Base-by-base conservation (phyloP, 164 flowering plant species). In the Cinnamomum micranthum region DNA sequence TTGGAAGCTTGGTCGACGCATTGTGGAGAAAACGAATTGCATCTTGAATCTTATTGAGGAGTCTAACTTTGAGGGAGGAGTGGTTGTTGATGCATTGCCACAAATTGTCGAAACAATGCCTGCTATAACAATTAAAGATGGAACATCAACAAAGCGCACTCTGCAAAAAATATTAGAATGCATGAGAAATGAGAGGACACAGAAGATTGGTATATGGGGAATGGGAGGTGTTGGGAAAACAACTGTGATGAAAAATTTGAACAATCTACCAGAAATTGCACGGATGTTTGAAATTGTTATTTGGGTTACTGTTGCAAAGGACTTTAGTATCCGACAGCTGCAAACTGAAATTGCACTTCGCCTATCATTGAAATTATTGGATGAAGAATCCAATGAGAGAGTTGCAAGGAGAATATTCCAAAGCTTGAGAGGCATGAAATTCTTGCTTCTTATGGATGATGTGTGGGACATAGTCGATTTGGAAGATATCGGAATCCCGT, bases 381-480 rank as follows among this genome's bases (percentile, higher is more conserved):
- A 69, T 23, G 22, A 4, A 50, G 67, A 4, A n/a, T 4, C 33
- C 41, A 55, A n/a, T 13, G 24, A 69, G 17, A 65, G 28, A 47
- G 22, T 58, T 55, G 71, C 68, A 2, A 1, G 15, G 17, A 73
- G 27, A 74, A 72, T 80, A 33, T 55, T 70, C 9, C 31, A 41
- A 6, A 60, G 58, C 25, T 64, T 78, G 68, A 50, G 73, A 51
- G 25, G 15, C 2, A 80, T 47, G 66, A 80, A 77, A 35, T 83
- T 72, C 58, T 77, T 83, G 72, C 35, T 83, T 19, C 80, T 83
- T 51, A 58, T 81, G 17, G 85, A 83, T 73, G 80, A 77, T 17
- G 82, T 81, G 5, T 51, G n/a, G 22, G 73, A 67, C 10, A 65
- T 1, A 1, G 13, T 78, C 28, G 73, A 78, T 70, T 68, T 79